Evolutionary conservation across 352 stramenopile species (phyloP).

Genomic region (Paralagenidium karlingii): DNA sequence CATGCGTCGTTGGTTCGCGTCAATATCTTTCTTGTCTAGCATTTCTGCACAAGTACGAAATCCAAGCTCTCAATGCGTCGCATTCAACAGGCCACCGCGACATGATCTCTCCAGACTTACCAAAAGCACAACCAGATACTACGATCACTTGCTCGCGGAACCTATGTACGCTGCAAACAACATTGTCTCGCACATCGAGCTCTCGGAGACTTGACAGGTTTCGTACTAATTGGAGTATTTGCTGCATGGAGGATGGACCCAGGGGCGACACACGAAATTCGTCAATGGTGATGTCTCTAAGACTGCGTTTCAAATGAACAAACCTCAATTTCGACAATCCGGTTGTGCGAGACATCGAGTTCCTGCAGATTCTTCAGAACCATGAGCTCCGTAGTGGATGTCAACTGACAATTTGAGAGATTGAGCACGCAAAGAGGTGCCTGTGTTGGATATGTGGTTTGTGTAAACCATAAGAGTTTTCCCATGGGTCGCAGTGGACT

Average conservation of each 20-base stretch:
- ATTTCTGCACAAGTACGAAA: constrained; percentile 13
- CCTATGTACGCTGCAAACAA: constrained; percentile 29
- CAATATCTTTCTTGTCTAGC: constrained; percentile 62
- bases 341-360: constrained; percentile 55
- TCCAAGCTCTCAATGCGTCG: not conserved
- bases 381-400: constrained; percentile 10
- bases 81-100: not conserved
- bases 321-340: constrained; percentile 29
- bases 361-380: constrained; percentile 29
- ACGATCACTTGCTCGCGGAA: constrained; percentile 67
- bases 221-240: constrained; percentile 48
- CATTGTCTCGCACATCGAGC: constrained; percentile 44
- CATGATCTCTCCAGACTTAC: constrained; percentile 8
- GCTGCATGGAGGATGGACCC: too few relatives aligned
- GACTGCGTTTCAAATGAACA: too few relatives aligned
- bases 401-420: constrained; percentile 42
- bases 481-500: not conserved
- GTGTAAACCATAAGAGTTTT: not conserved
- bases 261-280: too few relatives aligned
- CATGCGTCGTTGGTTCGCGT: constrained; percentile 57
- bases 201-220: constrained; percentile 29
- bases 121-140: constrained; percentile 41
- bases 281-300: too few relatives aligned
- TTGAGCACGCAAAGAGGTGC: constrained; percentile 40
- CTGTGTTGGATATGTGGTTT: constrained; percentile 13